Conservation (phyloP, 1,284 basidiomycete genomes). For the Ustilago nuda region DNA sequence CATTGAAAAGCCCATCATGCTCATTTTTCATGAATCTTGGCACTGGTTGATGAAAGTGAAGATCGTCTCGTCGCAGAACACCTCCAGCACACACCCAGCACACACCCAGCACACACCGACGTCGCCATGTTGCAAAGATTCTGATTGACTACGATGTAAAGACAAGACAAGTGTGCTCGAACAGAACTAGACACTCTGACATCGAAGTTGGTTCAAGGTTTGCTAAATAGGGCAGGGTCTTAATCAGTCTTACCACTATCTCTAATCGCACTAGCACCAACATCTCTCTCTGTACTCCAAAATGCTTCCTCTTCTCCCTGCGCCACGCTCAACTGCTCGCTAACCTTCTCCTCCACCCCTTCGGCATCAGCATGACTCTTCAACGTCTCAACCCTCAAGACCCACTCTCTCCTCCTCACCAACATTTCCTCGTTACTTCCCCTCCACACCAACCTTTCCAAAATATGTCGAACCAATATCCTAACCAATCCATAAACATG, state of each 20-base stretch:
- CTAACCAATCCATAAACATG: conserved; percentile 61
- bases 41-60: no score
- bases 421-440: conserved; percentile 58
- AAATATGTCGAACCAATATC: conserved; percentile 50
- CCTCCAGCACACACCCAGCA: no score
- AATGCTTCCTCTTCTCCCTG: conserved; percentile 19
- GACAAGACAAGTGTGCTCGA: no score
- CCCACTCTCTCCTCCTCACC: conserved; percentile 60
- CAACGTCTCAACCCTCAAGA: conserved; percentile 46
- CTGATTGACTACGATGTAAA: no score
- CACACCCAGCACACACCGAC: no score
- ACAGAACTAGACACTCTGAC: no score
- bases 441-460: conserved; percentile 63
- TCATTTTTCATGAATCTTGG: no score
- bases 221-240: neutral
- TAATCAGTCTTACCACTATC: conserved; percentile 30
- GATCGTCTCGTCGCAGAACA: no score
- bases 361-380: conserved; percentile 22
- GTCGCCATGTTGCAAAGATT: no score
- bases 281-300: conserved; percentile 44
- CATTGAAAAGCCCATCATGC: no score
- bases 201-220: no score
- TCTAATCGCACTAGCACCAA: conserved; percentile 29
- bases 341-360: neutral
- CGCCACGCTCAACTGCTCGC: neutral